Conservation (phyloP, 306 rosid species). For the Pterocarpus macrocarpus region DNA sequence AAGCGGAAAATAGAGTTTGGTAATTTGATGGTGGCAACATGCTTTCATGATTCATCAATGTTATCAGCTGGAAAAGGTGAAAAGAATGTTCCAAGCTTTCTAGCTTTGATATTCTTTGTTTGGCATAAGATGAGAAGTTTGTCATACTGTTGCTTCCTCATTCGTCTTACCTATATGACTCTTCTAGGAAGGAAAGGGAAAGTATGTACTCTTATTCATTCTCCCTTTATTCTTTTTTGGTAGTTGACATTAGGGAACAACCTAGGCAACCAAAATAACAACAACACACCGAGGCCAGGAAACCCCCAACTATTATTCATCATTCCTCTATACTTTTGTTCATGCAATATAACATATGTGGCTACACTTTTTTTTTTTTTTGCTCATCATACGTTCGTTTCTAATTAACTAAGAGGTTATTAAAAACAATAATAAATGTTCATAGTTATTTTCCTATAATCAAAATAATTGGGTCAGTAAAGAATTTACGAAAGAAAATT, state of each 20-base stretch:
- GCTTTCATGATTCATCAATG: background rate
- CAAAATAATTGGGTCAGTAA: no score
- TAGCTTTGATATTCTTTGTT: slow-evolving; percentile 47
- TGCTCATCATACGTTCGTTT: background rate
- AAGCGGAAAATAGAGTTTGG: background rate
- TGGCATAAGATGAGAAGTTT: slow-evolving; percentile 33
- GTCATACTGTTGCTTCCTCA: slow-evolving; percentile 35
- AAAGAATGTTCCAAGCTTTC: slow-evolving; percentile 45
- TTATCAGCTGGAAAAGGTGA: background rate
- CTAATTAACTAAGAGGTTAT: background rate
- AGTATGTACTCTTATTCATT: background rate
- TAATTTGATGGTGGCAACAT: slow-evolving; percentile 37
- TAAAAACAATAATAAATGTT: background rate
- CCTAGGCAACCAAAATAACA: no score
- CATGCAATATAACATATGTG: background rate
- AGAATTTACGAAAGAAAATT: no score
- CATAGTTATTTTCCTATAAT: background rate
- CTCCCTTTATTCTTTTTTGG: background rate
- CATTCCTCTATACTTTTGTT: no score
- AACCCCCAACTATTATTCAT: no score
- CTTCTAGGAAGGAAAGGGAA: background rate
- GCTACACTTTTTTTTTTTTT: background rate
- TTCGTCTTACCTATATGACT: background rate
- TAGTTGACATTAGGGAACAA: background rate
- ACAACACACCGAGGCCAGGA: no score